Conservation (phyloP, 2,329 filamentous ascomycete species). For the Aureobasidium sp. region DNA sequence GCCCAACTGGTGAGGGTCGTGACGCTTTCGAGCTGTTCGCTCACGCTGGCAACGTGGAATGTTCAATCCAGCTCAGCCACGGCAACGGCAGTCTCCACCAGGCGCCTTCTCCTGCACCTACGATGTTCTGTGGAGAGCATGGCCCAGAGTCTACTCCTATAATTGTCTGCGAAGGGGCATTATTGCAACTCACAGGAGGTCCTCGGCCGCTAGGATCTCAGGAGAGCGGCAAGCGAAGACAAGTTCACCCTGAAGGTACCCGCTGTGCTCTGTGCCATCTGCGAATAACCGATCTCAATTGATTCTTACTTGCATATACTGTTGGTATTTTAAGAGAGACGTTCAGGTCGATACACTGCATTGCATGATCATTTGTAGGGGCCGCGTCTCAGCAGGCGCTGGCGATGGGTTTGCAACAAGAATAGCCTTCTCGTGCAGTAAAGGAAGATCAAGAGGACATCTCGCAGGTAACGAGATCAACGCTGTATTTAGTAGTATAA, state of each 20-base stretch:
- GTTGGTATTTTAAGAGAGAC: neutral
- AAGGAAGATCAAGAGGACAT: neutral
- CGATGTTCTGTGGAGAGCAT: constrained; percentile 5
- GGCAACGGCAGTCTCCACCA: constrained; percentile 7
- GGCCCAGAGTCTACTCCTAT: constrained; percentile 8
- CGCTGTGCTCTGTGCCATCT: neutral
- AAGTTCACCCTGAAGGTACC: constrained; percentile 2
- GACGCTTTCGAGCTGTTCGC: neutral
- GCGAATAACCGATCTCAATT: neutral
- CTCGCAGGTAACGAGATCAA: neutral
- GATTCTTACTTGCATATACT: neutral
- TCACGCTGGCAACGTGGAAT: constrained; percentile 4
- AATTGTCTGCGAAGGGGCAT: constrained; percentile 6
- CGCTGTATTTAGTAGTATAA: neutral
- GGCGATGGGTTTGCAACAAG: neutral
- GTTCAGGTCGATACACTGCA: neutral
- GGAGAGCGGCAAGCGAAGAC: constrained; percentile 2
- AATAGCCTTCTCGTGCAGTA: neutral
- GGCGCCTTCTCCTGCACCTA: constrained; percentile 14
- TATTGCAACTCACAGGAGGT: neutral
- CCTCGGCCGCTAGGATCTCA: constrained; percentile 8
- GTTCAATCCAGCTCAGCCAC: constrained; percentile 13
- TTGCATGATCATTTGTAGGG: neutral
- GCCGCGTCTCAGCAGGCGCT: constrained; percentile 8
- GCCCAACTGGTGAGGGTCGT: neutral